Evolutionary conservation across 345 rosid species (phyloP).

Genomic region (Pugionium cornutum): DNA sequence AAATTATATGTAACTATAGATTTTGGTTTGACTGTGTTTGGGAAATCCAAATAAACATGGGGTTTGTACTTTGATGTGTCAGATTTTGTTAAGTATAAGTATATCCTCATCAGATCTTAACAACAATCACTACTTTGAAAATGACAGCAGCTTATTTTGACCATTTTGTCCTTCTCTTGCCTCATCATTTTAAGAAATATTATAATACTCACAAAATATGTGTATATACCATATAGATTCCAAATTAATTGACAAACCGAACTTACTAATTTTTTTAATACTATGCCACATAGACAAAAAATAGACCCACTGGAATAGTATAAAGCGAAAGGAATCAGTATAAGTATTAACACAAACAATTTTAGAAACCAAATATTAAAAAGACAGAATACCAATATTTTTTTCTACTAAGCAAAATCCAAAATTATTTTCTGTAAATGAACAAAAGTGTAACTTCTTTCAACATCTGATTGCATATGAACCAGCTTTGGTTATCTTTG

Average conservation of each 20-base stretch:
- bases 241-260: slow-evolving; percentile 9
- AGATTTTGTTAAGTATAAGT: slow-evolving; percentile 36
- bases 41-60: slow-evolving; percentile 37
- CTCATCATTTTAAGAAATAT: slow-evolving; percentile 32
- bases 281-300: background rate
- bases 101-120: slow-evolving; percentile 36
- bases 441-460: slow-evolving; percentile 6
- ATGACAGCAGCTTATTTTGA: slow-evolving; percentile 41
- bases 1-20: slow-evolving; percentile 26
- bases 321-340: background rate
- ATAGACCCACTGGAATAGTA: slow-evolving; percentile 1
- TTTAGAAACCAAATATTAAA: background rate
- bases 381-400: no score
- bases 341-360: background rate
- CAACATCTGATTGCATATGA: slow-evolving; percentile 76
- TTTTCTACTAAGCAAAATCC: background rate
- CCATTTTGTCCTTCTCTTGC: slow-evolving; percentile 30
- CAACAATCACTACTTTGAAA: slow-evolving; percentile 42
- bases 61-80: slow-evolving; percentile 42
- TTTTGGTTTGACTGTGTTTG: slow-evolving; percentile 36
- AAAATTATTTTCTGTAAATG: background rate
- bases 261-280: background rate
- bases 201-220: background rate
- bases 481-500: slow-evolving; percentile 63
- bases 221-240: slow-evolving; percentile 18